These are phyloP conservation scores for Diaporthe australafricana DNA, from an alignment of 2,329 filamentous ascomycete species.

Conservation along the genomic window DNA sequence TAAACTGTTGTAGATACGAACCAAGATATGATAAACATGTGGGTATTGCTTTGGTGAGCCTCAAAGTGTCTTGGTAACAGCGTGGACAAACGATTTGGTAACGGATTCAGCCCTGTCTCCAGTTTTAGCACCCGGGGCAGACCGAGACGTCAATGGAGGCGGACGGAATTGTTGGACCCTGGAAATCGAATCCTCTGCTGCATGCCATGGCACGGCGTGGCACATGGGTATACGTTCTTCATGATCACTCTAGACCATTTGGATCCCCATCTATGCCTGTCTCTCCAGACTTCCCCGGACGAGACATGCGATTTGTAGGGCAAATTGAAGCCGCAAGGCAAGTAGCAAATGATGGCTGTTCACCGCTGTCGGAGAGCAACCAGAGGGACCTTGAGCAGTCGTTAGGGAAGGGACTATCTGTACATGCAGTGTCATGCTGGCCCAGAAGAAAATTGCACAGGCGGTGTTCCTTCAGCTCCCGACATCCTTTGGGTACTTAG, in stretches of 20 bases:
- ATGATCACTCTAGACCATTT: background rate
- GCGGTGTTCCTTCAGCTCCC: background rate
- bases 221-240: background rate
- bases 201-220: constrained; percentile 7
- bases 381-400: background rate
- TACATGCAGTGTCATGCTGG: background rate
- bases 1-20: constrained; percentile 29
- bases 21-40: constrained; percentile 14
- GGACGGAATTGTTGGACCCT: constrained; percentile 22
- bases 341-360: background rate
- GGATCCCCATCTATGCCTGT: background rate
- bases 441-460: background rate
- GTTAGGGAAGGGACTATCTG: background rate
- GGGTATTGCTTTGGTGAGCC: constrained; percentile 21
- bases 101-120: constrained; percentile 38
- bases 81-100: constrained; percentile 40
- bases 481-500: background rate
- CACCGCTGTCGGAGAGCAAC: background rate
- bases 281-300: background rate
- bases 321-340: too few relatives aligned
- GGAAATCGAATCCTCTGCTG: background rate
- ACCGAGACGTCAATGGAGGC: constrained; percentile 6
- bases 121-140: constrained; percentile 22
- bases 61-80: constrained; percentile 35
- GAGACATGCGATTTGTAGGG: too few relatives aligned